phyloP scores from a whole-genome alignment of 108 stramenopile species.

The Schizochytrium sp. region DNA sequence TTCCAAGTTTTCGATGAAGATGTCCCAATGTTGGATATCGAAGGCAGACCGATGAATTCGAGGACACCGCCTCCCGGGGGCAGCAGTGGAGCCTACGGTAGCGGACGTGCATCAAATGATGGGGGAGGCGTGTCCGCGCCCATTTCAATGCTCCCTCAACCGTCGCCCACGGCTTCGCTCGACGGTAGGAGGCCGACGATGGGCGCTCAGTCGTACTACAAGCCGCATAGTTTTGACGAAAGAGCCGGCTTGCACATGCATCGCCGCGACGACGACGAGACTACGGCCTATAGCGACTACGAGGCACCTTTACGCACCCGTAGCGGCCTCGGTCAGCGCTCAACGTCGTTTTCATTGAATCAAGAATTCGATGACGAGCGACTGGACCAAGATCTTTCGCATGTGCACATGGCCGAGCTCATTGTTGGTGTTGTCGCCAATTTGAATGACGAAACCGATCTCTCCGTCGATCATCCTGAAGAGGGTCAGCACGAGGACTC shows the following conservation, averaged over 20 bases:
- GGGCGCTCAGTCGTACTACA: neutral
- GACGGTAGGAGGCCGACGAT: no score
- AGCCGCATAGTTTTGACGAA: neutral
- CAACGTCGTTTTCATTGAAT: neutral
- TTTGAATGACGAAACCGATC: neutral
- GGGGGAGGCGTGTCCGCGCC: no score
- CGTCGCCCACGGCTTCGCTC: neutral
- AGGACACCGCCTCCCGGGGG: neutral
- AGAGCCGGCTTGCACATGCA: neutral
- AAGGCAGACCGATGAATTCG: neutral
- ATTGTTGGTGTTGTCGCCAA: slow-evolving; percentile 7
- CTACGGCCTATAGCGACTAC: neutral
- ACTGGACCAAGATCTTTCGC: neutral
- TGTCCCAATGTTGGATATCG: neutral
- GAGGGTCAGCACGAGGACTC: neutral
- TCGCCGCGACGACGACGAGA: neutral
- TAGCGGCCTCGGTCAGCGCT: neutral
- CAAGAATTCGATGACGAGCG: neutral
- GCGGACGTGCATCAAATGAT: no score
- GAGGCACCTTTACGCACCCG: neutral
- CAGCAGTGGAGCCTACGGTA: no score
- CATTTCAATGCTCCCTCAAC: neutral
- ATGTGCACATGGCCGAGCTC: slow-evolving; percentile 17
- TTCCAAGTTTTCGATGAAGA: neutral
- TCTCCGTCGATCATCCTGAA: neutral